These are phyloP conservation scores for Fusarium sp. DNA, from an alignment of 2,329 filamentous ascomycete genomes.

Conservation along the genomic window DNA sequence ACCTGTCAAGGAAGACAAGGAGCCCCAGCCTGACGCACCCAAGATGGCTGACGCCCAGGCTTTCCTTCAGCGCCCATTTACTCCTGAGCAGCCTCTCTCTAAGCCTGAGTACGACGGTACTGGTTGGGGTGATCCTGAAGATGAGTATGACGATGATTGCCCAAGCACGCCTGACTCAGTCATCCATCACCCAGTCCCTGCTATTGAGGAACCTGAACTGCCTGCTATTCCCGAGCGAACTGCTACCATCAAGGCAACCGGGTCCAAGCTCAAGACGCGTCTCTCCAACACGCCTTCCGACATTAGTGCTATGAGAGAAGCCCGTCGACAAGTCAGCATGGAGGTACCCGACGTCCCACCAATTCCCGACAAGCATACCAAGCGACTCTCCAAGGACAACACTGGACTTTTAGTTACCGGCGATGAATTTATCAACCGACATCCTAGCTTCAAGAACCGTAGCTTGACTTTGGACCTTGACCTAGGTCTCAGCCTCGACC, in stretches of 20 bases:
- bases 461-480: constrained; percentile 87
- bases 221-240: constrained; percentile 80
- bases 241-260: constrained; percentile 89
- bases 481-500: constrained; percentile 85
- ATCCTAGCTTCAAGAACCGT: constrained; percentile 81
- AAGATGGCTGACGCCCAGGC: constrained; percentile 55
- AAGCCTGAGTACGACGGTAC: constrained; percentile 74
- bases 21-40: constrained; percentile 42
- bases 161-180: constrained; percentile 88
- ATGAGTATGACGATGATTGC: constrained; percentile 65
- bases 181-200: constrained; percentile 77
- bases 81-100: constrained; percentile 63
- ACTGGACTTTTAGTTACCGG: constrained; percentile 53
- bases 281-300: constrained; percentile 90
- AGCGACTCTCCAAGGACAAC: constrained; percentile 64
- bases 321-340: constrained; percentile 85
- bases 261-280: constrained; percentile 88
- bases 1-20: constrained; percentile 38
- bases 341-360: constrained; percentile 72
- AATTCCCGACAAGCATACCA: constrained; percentile 71
- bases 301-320: constrained; percentile 84
- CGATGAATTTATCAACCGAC: constrained; percentile 66
- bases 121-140: constrained; percentile 68
- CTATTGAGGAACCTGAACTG: constrained; percentile 56
- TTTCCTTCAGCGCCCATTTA: constrained; percentile 58